Evolutionary conservation across 2,329 filamentous ascomycete genomes (phyloP).

Genomic region (Diaporthe humulicola): DNA sequence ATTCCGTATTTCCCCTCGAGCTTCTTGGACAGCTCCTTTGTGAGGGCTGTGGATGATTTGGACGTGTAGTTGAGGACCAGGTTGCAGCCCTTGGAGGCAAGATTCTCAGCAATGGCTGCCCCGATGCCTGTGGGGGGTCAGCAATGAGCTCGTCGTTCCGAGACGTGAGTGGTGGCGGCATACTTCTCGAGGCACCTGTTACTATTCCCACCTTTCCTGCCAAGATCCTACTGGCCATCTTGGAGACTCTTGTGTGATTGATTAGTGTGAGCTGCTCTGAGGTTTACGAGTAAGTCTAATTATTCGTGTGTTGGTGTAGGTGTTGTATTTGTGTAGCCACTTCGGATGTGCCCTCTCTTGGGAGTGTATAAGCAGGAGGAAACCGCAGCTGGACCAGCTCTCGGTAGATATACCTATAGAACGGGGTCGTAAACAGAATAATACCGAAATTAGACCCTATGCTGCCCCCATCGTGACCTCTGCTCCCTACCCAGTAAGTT

Average conservation of each 20-base stretch:
- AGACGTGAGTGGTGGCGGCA: slow-evolving; percentile 18
- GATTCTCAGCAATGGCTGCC: slow-evolving; percentile 71
- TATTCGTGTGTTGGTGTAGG: neutral
- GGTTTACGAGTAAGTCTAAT: neutral
- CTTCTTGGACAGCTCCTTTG: slow-evolving; percentile 73
- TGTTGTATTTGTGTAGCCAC: neutral
- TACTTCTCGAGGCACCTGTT: slow-evolving; percentile 76
- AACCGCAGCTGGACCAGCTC: neutral
- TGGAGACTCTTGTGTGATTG: neutral
- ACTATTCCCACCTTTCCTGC: slow-evolving; percentile 42
- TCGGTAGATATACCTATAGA: slow-evolving; percentile 5
- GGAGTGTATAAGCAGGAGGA: neutral
- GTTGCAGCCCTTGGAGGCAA: slow-evolving; percentile 78
- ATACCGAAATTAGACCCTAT: slow-evolving; percentile 12
- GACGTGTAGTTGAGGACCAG: slow-evolving; percentile 79
- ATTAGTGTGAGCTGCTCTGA: too few relatives aligned
- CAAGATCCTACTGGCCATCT: slow-evolving; percentile 39
- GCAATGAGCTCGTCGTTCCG: slow-evolving; percentile 24
- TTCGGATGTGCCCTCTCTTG: neutral
- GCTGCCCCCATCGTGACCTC: slow-evolving; percentile 32
- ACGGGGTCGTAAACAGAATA: slow-evolving; percentile 7
- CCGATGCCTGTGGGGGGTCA: slow-evolving; percentile 75
- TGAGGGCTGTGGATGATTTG: slow-evolving; percentile 52
- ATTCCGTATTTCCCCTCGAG: slow-evolving; percentile 71
- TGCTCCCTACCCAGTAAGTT: slow-evolving; percentile 5